Base-by-base conservation (phyloP, 306 rosid genomes). In the Cicer chorassanicum region DNA sequence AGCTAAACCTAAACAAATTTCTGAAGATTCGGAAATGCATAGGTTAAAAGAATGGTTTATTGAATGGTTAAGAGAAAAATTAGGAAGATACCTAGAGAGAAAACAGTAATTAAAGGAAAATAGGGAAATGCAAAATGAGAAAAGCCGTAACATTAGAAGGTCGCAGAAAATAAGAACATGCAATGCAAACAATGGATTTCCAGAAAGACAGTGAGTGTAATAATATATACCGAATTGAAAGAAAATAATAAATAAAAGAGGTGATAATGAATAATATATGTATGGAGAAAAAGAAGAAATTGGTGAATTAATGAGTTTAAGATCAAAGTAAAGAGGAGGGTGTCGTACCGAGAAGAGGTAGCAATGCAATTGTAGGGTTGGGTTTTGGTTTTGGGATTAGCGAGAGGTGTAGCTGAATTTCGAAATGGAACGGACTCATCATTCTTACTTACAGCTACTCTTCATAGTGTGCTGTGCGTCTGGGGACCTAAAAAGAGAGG, bases 111-210 rank as follows among this genome's bases (percentile, higher is more conserved):
- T 4, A 5, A 39, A 8, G 18, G 9, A 11, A 66, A 66, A 44
- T n/a, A 21, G 41, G 12, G 12, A 42, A 66, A 66, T 66, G 71
- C 18, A 43, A 39, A 65, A 65, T 60, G 66, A 18, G 54, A 41
- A 16, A 65, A 65, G 3, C 16, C 70, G 54, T 29, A 43, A 65
- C 0, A 43, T 18, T 36, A 18, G 21, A 39, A 36, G 67, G 11
- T 38, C 2, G 14, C 21, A 6, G 56, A 45, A 40, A 40, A 45
- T 7, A 67, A 67, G 8, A 67, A 1, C 57, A 45, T 67, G 57
- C 57, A 67, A 64, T 1, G 48, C 5, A 62, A 38, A 0, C 18
- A 15, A 48, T 49, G 54, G 54, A 64, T 15, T 41, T 64, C 2
- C 13, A 41, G 50, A 64, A 64, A 15, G 8, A 11, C 13, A 4